A percentile compares a stretch with the other conserved stretches of the same genome.
Evolutionary conservation across 2,329 filamentous ascomycete genomes (phyloP).

Genomic region (Xylaria sp.): DNA sequence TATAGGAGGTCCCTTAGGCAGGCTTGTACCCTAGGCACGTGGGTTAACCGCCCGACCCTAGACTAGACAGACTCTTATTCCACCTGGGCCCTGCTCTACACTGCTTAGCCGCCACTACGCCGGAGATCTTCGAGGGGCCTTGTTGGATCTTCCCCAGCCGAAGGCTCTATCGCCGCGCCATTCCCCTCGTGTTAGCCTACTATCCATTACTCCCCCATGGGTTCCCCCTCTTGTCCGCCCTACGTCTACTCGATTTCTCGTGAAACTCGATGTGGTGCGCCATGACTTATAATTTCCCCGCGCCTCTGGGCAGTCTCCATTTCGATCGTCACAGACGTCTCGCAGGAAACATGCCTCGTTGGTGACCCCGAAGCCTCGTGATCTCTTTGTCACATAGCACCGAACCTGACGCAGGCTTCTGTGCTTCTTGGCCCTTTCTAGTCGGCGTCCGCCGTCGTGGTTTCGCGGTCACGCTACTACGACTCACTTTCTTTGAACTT

Average conservation of each 20-base stretch:
- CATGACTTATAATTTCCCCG: neutral
- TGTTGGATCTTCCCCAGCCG: neutral
- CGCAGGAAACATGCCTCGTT: neutral
- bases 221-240: neutral
- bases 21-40: neutral
- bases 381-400: neutral
- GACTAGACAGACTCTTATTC: no score
- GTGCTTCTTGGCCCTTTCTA: neutral
- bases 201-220: no score
- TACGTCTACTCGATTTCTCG: neutral
- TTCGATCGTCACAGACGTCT: neutral
- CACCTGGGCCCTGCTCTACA: neutral
- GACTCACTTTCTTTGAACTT: neutral
- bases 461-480: neutral
- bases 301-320: neutral
- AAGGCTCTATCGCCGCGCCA: neutral
- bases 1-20: neutral
- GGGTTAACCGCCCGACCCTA: neutral
- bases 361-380: neutral
- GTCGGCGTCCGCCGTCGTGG: neutral
- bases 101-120: neutral
- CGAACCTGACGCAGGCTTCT: neutral
- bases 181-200: neutral
- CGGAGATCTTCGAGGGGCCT: neutral
- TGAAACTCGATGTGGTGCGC: no score